A percentile compares a stretch with the other conserved stretches of the same genome.
These are phyloP conservation scores for Aspergillus kassunensis DNA, from an alignment of 495 filamentous ascomycete species.

Conservation along the genomic window DNA sequence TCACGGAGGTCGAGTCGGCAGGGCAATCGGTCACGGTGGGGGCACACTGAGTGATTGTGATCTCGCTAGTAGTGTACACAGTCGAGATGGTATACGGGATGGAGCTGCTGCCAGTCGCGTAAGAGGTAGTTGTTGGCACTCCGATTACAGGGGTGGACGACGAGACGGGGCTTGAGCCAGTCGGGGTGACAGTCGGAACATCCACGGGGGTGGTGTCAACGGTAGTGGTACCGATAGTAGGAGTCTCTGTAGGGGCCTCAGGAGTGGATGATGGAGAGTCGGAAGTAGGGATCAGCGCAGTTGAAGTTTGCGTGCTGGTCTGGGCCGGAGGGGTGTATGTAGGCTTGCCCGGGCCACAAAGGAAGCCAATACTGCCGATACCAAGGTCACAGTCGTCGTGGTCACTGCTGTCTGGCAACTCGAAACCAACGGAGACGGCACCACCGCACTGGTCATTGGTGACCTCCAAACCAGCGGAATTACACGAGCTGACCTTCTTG, in stretches of 20 bases:
- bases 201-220: not conserved
- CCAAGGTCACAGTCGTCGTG: slow-evolving; percentile 60
- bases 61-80: slow-evolving; percentile 52
- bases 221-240: no score
- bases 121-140: not conserved
- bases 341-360: slow-evolving; percentile 57
- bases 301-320: slow-evolving; percentile 5
- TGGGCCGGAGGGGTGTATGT: slow-evolving; percentile 18
- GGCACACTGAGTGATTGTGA: slow-evolving; percentile 56
- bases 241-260: not conserved
- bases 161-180: not conserved
- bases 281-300: slow-evolving; percentile 12
- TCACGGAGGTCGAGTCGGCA: slow-evolving; percentile 44
- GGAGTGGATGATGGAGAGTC: slow-evolving; percentile 15
- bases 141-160: slow-evolving; percentile 5
- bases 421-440: slow-evolving; percentile 72
- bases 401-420: slow-evolving; percentile 58
- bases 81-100: slow-evolving; percentile 51
- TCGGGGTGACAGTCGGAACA: slow-evolving; percentile 1
- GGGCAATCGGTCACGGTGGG: slow-evolving; percentile 59
- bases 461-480: slow-evolving; percentile 59
- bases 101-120: slow-evolving; percentile 9
- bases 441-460: slow-evolving; percentile 88
- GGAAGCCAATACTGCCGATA: slow-evolving; percentile 74
- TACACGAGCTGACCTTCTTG: slow-evolving; percentile 66